phyloP scores from a whole-genome alignment of 768 basidiomycete species.

The Calocera cornea region DNA sequence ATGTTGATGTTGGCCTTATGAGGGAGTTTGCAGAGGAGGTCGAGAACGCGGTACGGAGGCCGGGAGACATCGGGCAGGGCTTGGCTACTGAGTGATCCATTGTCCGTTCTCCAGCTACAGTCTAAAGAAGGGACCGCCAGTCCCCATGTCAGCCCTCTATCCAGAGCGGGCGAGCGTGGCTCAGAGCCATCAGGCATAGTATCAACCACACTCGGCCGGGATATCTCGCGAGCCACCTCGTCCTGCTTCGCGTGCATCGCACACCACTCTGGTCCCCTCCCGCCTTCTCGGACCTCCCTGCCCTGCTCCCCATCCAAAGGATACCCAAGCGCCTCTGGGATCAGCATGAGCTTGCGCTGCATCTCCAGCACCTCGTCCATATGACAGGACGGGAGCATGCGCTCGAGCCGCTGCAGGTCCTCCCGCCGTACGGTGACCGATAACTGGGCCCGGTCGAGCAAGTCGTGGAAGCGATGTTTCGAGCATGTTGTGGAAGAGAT shows the following conservation, averaged over 20 bases:
- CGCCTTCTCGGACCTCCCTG: constrained; percentile 18
- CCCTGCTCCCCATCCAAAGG: constrained; percentile 22
- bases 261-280: constrained; percentile 26
- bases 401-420: constrained; percentile 26
- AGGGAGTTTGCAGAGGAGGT: not conserved
- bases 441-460: constrained; percentile 29
- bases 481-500: constrained; percentile 28
- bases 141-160: no score
- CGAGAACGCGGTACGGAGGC: not conserved
- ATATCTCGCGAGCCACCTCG: constrained; percentile 24
- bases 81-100: no score
- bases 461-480: no score
- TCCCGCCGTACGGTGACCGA: constrained; percentile 26
- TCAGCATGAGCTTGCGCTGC: constrained; percentile 26
- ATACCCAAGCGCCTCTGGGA: constrained; percentile 29
- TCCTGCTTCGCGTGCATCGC: constrained; percentile 25
- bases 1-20: not conserved
- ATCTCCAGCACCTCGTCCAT: constrained; percentile 22
- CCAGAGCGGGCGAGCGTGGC: not conserved
- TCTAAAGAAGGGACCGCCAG: no score
- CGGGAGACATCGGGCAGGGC: no score
- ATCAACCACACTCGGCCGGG: constrained; percentile 10
- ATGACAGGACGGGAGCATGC: constrained; percentile 22
- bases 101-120: no score
- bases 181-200: no score